phyloP scores from a whole-genome alignment of 495 filamentous ascomycete species.

The Bombardia bombarda region DNA sequence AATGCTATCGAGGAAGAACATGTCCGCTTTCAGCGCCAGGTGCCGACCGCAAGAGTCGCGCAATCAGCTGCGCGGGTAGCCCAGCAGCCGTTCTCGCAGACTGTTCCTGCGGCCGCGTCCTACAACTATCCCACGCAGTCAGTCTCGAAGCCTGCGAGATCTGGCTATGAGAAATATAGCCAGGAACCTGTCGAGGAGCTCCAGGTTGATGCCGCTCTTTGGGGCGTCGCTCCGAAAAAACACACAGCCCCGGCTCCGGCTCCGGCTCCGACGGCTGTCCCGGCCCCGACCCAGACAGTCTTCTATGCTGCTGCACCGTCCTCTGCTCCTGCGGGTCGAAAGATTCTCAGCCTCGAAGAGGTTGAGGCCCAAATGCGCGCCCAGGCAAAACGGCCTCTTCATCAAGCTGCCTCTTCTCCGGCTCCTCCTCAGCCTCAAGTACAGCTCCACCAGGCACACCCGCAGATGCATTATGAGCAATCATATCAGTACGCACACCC shows the following conservation, averaged over 20 bases:
- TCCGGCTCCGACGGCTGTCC: conserved; percentile 15
- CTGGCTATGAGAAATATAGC: conserved; percentile 84
- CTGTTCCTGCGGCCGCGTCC: conserved; percentile 23
- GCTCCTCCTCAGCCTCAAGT: conserved; percentile 20
- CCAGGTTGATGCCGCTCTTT: conserved; percentile 86
- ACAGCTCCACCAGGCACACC: conserved; percentile 16
- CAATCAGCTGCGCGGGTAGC: conserved; percentile 20
- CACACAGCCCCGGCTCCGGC: conserved; percentile 26
- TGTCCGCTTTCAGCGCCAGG: conserved; percentile 63
- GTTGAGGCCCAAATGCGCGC: conserved; percentile 89
- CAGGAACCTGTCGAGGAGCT: conserved; percentile 70
- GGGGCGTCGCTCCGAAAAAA: conserved; percentile 67
- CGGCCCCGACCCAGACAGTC: conserved; percentile 19
- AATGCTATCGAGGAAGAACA: conserved; percentile 86
- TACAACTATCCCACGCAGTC: conserved; percentile 37
- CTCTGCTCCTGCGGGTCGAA: conserved; percentile 40
- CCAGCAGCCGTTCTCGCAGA: conserved; percentile 20
- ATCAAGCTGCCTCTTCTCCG: conserved; percentile 19
- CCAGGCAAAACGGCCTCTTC: conserved; percentile 51
- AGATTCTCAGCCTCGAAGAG: conserved; percentile 94
- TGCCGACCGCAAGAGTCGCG: conserved; percentile 37
- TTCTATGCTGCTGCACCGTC: conserved; percentile 21
- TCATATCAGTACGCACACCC: conserved; percentile 18
- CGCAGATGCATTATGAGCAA: conserved; percentile 22
- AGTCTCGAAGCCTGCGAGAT: conserved; percentile 49